These are phyloP conservation scores for Xylaria flabelliformis DNA, from an alignment of 495 filamentous ascomycete genomes.

Conservation along the genomic window DNA sequence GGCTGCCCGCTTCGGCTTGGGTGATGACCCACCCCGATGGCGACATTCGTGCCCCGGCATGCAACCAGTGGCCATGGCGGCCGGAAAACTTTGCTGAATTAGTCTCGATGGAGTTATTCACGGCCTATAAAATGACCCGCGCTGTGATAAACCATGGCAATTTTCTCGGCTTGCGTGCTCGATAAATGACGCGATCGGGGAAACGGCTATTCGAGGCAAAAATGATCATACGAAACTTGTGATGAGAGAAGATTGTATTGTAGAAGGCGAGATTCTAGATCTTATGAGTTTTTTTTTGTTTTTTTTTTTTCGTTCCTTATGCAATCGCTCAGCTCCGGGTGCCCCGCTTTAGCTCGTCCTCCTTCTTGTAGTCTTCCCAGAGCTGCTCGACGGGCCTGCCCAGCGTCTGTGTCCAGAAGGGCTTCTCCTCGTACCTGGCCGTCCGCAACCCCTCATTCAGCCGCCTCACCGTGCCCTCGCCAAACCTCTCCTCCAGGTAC, in stretches of 20 bases:
- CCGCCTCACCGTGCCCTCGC: slow-evolving; percentile 70
- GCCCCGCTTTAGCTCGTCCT: slow-evolving; percentile 3
- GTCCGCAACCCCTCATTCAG: slow-evolving; percentile 74
- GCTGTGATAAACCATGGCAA: not conserved
- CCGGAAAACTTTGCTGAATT: slow-evolving; percentile 1
- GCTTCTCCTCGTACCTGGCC: slow-evolving; percentile 61
- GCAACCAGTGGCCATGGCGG: not conserved
- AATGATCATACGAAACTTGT: not conserved
- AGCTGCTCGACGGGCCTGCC: slow-evolving; percentile 68
- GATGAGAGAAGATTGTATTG: slow-evolving; percentile 1
- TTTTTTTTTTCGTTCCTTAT: no score
- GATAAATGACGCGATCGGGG: not conserved
- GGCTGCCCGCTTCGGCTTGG: slow-evolving; percentile 6
- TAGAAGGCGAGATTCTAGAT: slow-evolving; percentile 17
- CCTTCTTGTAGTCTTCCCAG: slow-evolving; percentile 71
- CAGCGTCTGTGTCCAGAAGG: slow-evolving; percentile 76
- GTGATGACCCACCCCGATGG: slow-evolving; percentile 36
- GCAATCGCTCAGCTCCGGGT: not conserved
- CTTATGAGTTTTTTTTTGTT: not conserved
- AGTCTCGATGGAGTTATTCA: not conserved
- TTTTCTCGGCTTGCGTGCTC: slow-evolving; percentile 17
- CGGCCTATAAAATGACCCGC: not conserved
- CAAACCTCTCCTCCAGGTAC: slow-evolving; percentile 70
- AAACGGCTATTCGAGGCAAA: not conserved
- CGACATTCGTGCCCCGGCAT: slow-evolving; percentile 32